Evolutionary conservation across 495 filamentous ascomycete species (phyloP), one percentile per base, ranked within the genome.

Genomic region (Penicillium goetzii): DNA sequence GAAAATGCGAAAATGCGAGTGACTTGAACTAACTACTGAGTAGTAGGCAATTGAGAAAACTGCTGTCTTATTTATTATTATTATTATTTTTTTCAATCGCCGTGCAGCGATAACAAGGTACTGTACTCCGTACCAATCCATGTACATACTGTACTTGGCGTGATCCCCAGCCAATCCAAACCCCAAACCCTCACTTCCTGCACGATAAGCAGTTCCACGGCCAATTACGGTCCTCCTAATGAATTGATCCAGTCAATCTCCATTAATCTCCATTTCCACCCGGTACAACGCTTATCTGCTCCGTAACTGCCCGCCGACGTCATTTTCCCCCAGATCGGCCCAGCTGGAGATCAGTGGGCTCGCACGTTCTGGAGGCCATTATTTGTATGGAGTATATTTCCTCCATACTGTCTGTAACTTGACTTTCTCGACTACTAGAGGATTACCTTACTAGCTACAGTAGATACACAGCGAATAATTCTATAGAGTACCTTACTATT

Each of bases 291-390:
- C 43, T 47, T 47, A 47, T 47, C 43, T 47, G 8, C 14, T 15
- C 47, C 47, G 47, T 30, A 30, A 51, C 25, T 10, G 45, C 25
- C 23, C 47, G 23, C 47, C 43, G 43, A 47, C 47, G 47, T 51
- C 47, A 51, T 51, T 17, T 17, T 51, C 43, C 47, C 47, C 47
- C 47, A 51, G 47, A 51, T n/a, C 25, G 5, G 47, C 25, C 14
- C 23, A 17, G 25, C 15, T 4, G 47, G 47, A 51, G 47, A 51
- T 51, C 47, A 28, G 47, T 51, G 19, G 43, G 12, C 43, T 47
- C 11, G 19, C 43, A 47, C 15, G 21, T 23, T 19, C 43, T 43
- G n/a, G 15, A 49, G 23, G 4, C n/a, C 11, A 7, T 32, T 32
- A 7, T 32, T 32, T 32, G 30, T 32, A 32, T 32, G 30, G 30